Evolutionary conservation across 768 basidiomycete species (phyloP).

Genomic region (Naganishia kalamii): DNA sequence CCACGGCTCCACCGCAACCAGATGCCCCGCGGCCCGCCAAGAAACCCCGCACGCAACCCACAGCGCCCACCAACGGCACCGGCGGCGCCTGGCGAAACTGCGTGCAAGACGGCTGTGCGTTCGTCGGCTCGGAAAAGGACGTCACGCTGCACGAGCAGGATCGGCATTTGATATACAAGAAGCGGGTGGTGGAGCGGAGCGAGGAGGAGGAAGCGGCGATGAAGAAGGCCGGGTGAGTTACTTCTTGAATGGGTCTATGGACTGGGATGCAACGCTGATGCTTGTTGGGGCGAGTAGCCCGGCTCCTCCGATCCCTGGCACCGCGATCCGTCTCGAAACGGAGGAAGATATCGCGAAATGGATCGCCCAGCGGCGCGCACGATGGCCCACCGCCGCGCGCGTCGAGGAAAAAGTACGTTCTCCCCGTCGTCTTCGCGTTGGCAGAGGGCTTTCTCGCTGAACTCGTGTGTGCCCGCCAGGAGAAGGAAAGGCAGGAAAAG

Average conservation of each 20-base stretch:
- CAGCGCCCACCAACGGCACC: not conserved
- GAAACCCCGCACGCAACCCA: conserved; percentile 2
- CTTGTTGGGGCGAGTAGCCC: conserved; percentile 24
- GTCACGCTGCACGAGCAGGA: conserved; percentile 47
- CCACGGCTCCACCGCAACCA: not conserved
- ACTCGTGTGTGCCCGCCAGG: conserved; percentile 39
- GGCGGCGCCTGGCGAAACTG: conserved; percentile 42
- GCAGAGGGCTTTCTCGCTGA: too few species aligned
- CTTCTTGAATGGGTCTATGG: conserved; percentile 12
- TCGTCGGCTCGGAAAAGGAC: conserved; percentile 39
- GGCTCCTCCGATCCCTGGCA: conserved; percentile 53
- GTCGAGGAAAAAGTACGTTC: conserved; percentile 62
- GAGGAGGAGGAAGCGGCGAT: conserved; percentile 24
- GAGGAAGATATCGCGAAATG: conserved; percentile 76
- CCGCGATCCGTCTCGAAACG: conserved; percentile 66
- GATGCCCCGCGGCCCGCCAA: not conserved
- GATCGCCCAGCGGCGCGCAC: conserved; percentile 79
- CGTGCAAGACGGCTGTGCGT: conserved; percentile 38
- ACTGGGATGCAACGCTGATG: not conserved
- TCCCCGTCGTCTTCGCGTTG: not conserved
- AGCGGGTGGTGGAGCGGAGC: conserved; percentile 41
- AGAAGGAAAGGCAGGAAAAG: conserved; percentile 69
- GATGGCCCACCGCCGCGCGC: conserved; percentile 67
- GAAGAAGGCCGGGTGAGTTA: conserved; percentile 8
- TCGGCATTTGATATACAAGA: conserved; percentile 44